Evolutionary conservation across 148 eudicot genomes (phyloP), one percentile per base, ranked within the genome.

Genomic region (Rhododendron simsii): DNA sequence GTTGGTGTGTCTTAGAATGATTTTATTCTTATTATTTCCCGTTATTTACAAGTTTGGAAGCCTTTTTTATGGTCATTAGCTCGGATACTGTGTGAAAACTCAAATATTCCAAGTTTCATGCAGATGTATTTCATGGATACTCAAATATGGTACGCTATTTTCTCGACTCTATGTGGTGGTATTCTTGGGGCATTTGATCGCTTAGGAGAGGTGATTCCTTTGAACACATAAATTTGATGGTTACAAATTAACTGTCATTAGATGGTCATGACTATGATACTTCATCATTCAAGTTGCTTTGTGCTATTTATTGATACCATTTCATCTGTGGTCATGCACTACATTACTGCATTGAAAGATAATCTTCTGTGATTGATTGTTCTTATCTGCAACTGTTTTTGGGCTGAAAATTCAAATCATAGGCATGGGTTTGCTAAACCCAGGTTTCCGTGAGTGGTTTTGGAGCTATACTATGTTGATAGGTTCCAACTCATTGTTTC

Each of bases 71-170:
- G 81, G 74, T 76, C 57, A 16, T 80, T 12, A n/a, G 73, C 26
- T 33, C 18, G 44, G 71, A 23, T 75, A 39, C 18, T 75, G 26
- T 71, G 41, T 39, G 79, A 71, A 71, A 74, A 18, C 78, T 74
- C 78, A 74, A 74, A 37, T 39, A 75, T 75, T 75, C 45, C 47
- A 39, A 35, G n/a, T 75, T 37, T 37, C 76, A 71, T 80, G 44
- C 89, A 94, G 96, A 94, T 94, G 47, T 94, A 94, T 87, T 92
- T 94, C 85, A 92, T 94, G 96, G 96, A 94, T 85, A 90, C 90
- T 63, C 93, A 92, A 81, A 94, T 94, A 23, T 94, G 96, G 96
- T 94, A 94, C 87, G 93, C 96, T 65, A 90, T 94, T 45, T 94
- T 91, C 86, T 94, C 94, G 75, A 92, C 96, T 55, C 90, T 94